These are phyloP conservation scores for Blastomyces gilchristii DNA, from an alignment of 2,329 filamentous ascomycete species.

Conservation along the genomic window DNA sequence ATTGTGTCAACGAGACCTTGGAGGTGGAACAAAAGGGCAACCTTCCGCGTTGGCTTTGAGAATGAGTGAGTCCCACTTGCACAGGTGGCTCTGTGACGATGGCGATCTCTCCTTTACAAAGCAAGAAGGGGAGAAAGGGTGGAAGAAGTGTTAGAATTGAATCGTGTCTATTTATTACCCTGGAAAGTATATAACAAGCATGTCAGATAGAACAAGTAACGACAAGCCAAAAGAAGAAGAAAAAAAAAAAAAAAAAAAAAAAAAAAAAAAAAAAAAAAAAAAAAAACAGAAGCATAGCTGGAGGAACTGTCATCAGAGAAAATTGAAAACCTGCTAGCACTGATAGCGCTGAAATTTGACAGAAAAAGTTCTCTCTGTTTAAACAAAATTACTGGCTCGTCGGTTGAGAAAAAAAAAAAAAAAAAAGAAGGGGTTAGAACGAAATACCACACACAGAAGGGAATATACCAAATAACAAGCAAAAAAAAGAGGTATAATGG, in stretches of 20 bases:
- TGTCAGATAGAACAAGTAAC: not conserved
- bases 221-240: not conserved
- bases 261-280: too few relatives aligned
- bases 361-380: not conserved
- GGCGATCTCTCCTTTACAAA: not conserved
- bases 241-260: too few relatives aligned
- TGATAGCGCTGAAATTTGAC: not conserved
- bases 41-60: too few relatives aligned
- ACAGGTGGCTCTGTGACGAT: not conserved
- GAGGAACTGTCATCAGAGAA: not conserved
- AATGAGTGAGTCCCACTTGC: not conserved
- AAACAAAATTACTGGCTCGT: not conserved
- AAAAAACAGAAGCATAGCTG: not conserved
- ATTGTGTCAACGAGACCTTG: not conserved
- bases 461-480: constrained; percentile 1
- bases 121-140: not conserved
- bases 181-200: not conserved
- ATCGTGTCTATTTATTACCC: constrained; percentile 7
- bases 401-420: not conserved
- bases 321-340: not conserved
- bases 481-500: not conserved
- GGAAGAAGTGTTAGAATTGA: not conserved
- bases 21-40: not conserved
- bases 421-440: not conserved
- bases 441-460: not conserved